phyloP scores from a whole-genome alignment of 192 early-diverging fungal species.

The Allomyces arbusculus region DNA sequence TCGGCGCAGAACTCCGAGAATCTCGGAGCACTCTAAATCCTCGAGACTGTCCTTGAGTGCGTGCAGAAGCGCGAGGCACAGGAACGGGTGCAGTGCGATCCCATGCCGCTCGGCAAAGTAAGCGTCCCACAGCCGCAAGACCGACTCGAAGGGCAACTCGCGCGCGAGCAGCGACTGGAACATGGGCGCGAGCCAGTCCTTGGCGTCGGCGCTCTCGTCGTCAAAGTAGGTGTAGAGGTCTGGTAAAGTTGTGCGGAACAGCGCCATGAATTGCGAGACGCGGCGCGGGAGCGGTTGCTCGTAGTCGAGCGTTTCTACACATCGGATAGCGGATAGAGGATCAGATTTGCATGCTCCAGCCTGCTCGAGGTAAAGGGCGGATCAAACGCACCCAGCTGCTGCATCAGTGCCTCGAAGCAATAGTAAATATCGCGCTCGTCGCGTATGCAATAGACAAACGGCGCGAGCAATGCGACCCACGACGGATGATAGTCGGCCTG shows the following conservation, averaged over 20 bases:
- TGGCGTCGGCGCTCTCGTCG: conserved; percentile 63
- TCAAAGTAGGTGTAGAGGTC: conserved; percentile 87
- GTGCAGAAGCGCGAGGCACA: conserved; percentile 62
- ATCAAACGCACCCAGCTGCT: conserved; percentile 31
- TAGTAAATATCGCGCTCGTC: conserved; percentile 60
- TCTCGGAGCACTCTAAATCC: conserved; percentile 79
- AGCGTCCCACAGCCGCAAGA: conserved; percentile 70
- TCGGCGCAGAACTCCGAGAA: conserved; percentile 56
- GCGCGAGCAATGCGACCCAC: conserved; percentile 56
- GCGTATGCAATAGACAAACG: conserved; percentile 54
- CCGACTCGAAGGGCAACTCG: conserved; percentile 61
- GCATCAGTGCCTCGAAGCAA: conserved; percentile 59
- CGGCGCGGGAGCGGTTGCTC: conserved; percentile 44
- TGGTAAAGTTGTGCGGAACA: conserved; percentile 62
- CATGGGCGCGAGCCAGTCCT: conserved; percentile 71
- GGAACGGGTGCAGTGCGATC: conserved; percentile 60
- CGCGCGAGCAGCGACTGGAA: conserved; percentile 56
- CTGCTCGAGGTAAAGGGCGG: too few species aligned
- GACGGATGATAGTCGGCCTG: conserved; percentile 53
- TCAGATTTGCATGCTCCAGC: too few species aligned
- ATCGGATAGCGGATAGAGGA: too few species aligned
- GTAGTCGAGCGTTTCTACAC: conserved; percentile 36
- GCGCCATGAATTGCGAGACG: conserved; percentile 66
- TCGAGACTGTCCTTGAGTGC: conserved; percentile 60
- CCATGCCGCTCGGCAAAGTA: conserved; percentile 63